Conservation (phyloP, 306 rosid species). For the Macrotyloma uniflorum region DNA sequence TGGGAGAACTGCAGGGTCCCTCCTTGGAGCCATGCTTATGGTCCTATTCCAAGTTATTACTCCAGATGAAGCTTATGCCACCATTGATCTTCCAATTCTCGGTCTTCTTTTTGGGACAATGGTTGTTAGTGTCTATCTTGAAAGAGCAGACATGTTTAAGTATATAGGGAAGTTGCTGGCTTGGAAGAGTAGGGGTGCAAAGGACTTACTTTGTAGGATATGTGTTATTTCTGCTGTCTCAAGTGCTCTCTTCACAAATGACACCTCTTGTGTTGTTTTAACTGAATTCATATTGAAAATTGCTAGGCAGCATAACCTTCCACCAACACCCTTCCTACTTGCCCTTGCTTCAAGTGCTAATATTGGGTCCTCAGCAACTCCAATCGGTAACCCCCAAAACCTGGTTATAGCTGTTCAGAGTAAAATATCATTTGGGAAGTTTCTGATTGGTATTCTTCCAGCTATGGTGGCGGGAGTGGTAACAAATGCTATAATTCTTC, state of each 20-base stretch:
- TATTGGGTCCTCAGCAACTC: slow-evolving; percentile 80
- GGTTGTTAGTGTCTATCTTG: slow-evolving; percentile 78
- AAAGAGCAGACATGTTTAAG: slow-evolving; percentile 78
- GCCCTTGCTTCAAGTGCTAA: slow-evolving; percentile 85
- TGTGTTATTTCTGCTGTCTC: slow-evolving; percentile 73
- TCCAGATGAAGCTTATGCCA: slow-evolving; percentile 68
- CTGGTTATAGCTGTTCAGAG: slow-evolving; percentile 74
- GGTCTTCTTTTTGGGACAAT: slow-evolving; percentile 87
- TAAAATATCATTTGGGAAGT: slow-evolving; percentile 60
- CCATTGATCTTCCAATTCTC: slow-evolving; percentile 73
- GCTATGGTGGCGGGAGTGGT: slow-evolving; percentile 67
- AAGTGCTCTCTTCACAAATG: slow-evolving; percentile 85
- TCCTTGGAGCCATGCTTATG: slow-evolving; percentile 80
- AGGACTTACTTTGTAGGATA: slow-evolving; percentile 68
- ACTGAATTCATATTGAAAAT: slow-evolving; percentile 79
- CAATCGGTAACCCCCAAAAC: slow-evolving; percentile 86
- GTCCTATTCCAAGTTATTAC: slow-evolving; percentile 60
- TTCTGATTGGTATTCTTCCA: slow-evolving; percentile 67
- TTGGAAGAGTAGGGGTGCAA: slow-evolving; percentile 83
- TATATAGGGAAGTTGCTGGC: slow-evolving; percentile 69
- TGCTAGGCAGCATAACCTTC: slow-evolving; percentile 76
- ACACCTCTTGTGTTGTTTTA: slow-evolving; percentile 74
- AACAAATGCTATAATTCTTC: slow-evolving; percentile 57
- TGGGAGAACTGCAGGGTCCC: slow-evolving; percentile 83
- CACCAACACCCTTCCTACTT: slow-evolving; percentile 79